Evolutionary conservation across 257 asterid species (phyloP).

Genomic region (Nicotiana noctiflora): DNA sequence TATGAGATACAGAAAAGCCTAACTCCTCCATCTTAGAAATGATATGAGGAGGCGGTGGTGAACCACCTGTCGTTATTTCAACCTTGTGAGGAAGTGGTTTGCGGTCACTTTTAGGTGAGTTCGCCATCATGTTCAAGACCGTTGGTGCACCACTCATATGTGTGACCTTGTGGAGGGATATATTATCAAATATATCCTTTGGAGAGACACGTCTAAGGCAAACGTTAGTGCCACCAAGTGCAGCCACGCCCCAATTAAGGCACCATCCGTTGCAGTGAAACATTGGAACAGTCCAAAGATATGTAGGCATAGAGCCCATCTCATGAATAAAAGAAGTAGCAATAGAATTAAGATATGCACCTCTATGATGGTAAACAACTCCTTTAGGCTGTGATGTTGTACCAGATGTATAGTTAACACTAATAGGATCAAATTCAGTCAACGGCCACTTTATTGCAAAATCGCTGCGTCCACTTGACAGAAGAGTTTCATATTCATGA

Average conservation of each 20-base stretch:
- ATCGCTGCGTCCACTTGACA: conserved; percentile 8
- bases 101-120: conserved; percentile 9
- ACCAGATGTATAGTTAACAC: conserved; percentile 35
- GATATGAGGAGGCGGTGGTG: conserved; percentile 36
- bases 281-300: conserved; percentile 42
- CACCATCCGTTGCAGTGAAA: conserved; percentile 42
- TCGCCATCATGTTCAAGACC: conserved; percentile 29
- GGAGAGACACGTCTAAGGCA: conserved; percentile 27
- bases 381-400: conserved; percentile 39
- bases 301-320: conserved; percentile 26
- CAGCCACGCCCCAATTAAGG: conserved; percentile 33
- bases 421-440: conserved; percentile 30
- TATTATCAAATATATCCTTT: conserved; percentile 22
- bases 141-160: conserved; percentile 39
- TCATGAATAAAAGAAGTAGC: conserved; percentile 22
- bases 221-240: conserved; percentile 30
- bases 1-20: conserved; percentile 24
- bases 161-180: conserved; percentile 25
- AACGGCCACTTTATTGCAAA: conserved; percentile 22
- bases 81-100: conserved; percentile 31
- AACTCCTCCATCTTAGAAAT: conserved; percentile 27
- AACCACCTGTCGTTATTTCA: conserved; percentile 30
- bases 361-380: conserved; percentile 31
- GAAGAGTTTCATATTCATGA: conserved; percentile 21
- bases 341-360: conserved; percentile 34